phyloP scores from a whole-genome alignment of 148 eudicot species.

The Diospyros lotus region DNA sequence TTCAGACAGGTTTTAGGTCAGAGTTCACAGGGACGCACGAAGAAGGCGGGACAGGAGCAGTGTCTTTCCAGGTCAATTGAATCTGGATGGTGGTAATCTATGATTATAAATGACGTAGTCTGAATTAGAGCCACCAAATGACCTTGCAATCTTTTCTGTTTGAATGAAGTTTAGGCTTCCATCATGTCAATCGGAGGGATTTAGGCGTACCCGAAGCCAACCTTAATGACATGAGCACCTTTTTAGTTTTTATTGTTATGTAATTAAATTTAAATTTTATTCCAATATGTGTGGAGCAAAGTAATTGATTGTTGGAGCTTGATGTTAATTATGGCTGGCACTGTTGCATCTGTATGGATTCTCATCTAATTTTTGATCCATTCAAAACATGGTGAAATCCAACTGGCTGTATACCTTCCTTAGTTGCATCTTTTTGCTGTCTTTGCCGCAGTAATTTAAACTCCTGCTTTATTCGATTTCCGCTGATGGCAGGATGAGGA shows the following conservation, averaged over 20 bases:
- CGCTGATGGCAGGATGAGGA: conserved; percentile 74
- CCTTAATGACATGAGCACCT: neutral
- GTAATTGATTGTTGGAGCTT: neutral
- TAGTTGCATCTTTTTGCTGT: neutral
- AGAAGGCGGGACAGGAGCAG: neutral
- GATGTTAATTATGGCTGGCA: neutral
- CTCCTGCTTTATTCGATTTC: conserved; percentile 1
- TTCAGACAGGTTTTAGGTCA: conserved; percentile 3
- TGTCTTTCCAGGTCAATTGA: neutral
- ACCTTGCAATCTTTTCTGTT: neutral
- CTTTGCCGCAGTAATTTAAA: neutral
- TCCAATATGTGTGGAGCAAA: neutral
- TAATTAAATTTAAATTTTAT: neutral
- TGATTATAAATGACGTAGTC: neutral
- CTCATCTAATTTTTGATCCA: neutral
- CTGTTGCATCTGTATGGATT: neutral
- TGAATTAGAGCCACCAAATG: neutral
- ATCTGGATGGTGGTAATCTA: conserved; percentile 3
- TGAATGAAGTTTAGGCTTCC: neutral
- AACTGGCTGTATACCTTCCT: too few relatives aligned
- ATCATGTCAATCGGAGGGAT: neutral
- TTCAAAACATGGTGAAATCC: neutral
- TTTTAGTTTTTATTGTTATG: neutral
- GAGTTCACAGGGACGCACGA: neutral
- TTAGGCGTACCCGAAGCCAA: neutral